Evolutionary conservation across 257 asterid species (phyloP).

Genomic region (Eucommia ulmoides): DNA sequence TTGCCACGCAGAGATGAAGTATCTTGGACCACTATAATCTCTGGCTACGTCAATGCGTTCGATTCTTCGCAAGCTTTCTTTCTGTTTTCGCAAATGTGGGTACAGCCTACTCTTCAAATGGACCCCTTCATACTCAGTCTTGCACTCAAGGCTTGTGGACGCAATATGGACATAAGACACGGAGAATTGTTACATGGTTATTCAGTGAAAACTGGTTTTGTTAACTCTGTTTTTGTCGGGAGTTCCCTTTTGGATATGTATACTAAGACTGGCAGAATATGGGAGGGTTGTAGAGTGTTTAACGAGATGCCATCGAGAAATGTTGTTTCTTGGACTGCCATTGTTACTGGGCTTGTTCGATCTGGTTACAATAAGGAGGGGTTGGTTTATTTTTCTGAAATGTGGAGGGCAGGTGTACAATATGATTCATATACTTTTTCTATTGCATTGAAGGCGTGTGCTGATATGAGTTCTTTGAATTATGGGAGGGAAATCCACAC

Average conservation of each 20-base stretch:
- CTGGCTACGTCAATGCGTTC: conserved; percentile 55
- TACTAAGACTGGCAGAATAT: conserved; percentile 53
- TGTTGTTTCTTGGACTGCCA: conserved; percentile 90
- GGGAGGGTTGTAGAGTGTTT: conserved; percentile 48
- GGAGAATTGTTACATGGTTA: conserved; percentile 58
- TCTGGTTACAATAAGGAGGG: conserved; percentile 45
- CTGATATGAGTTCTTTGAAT: conserved; percentile 43
- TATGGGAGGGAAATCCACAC: conserved; percentile 72
- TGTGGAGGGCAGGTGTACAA: conserved; percentile 61
- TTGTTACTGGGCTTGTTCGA: conserved; percentile 82
- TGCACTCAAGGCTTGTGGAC: conserved; percentile 71
- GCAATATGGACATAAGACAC: conserved; percentile 19
- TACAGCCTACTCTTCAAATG: conserved; percentile 26
- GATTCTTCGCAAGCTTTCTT: conserved; percentile 56
- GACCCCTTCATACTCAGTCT: conserved; percentile 75
- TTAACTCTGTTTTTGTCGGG: conserved; percentile 69
- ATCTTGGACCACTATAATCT: conserved; percentile 74
- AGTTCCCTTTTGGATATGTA: conserved; percentile 77
- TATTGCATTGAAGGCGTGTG: conserved; percentile 83
- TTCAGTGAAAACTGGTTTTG: conserved; percentile 40
- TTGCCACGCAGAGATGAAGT: conserved; percentile 64
- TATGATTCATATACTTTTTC: conserved; percentile 69
- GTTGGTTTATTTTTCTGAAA: conserved; percentile 40
- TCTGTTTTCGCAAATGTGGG: conserved; percentile 56
- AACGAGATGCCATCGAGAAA: conserved; percentile 75